Base-by-base conservation (phyloP, 176 grass and related monocot genomes). In the Ensete glaucum region DNA sequence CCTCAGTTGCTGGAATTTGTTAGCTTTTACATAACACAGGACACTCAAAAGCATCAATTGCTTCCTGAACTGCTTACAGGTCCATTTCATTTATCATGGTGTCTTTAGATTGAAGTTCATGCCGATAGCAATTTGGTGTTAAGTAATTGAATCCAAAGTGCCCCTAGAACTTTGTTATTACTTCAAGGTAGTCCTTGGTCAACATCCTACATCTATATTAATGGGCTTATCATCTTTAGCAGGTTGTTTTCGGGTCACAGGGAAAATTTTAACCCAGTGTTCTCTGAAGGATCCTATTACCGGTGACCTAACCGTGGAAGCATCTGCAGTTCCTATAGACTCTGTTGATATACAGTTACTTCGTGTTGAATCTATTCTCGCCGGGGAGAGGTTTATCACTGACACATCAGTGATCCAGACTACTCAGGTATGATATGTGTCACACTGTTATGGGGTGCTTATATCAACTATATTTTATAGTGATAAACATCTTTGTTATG, bases 11-110 rank as follows among this genome's bases (percentile, higher is more conserved):
- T 49, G 1, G 75, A 77, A 77, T 77, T 27, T 50, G 62, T 53
- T 52, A 62, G 13, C 12, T 77, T 77, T 64, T 77, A 77, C 50
- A 77, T 77, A 9, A 77, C 75, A 11, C 75, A 77, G 48, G 75
- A 77, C 62, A 77, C 75, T 52, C 75, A 77, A 63, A 77, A 77
- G n/a, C 75, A 77, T 48, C 75, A 77, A 77, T 25, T 77, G 60
- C 59, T 77, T 21, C 75, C 75, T 52, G 75, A 77, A 77, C 15
- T 77, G 50, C 75, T 77, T 77, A 77, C 75, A 52, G 75, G 75
- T 77, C 26, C 11, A 51, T 21, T 24, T 76, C 16, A 8, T 2
- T 26, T 58, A 59, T 34, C 19, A 43, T 43, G 34, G 8, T 58
- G 15, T 12, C 12, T 29, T 26, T 6, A 19, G 16, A 11, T 16